Base-by-base conservation (phyloP, 1,139 yeast genomes). In the Saccharomyces uvarum region DNA sequence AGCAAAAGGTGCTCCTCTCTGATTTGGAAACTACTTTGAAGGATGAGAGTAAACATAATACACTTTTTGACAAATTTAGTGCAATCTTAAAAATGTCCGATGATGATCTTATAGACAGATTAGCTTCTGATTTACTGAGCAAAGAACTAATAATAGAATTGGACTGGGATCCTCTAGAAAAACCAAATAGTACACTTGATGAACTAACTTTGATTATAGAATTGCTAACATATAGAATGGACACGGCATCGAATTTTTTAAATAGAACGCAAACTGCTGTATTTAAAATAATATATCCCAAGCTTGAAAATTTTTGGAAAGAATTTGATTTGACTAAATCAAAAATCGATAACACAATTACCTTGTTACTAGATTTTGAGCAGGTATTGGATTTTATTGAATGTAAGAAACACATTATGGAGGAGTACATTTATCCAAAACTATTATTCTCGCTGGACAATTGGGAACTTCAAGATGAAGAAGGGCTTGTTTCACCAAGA, bases 291-390 rank as follows among this genome's bases (percentile, higher is more conserved):
- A 44, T 64, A 0, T 59, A 52, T 29, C 54, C 53, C 4, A 54
- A 53, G 19, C 49, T 65, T 6, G 29, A 53, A n/a, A 27, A 48
- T 1, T 49, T 31, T 19, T 59, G 59, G 57, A 53, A 61, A 32
- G 42, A 46, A 11, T 55, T 63, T 41, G 47, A 57, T 7, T 31
- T 58, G 6, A 47, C 50, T 6, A 55, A 55, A 31, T 48, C 52
- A 0, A 44, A 54, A 26, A 47, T 54, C 4, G 54, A 55, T 4
- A 51, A 66, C 5, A 69, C 72, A 2, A 64, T 73, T 6, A 70
- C 67, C 11, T 56, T 69, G 28, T 58, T 72, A 54, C 73, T 80
- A 31, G 78, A 77, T 41, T 79, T 81, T 75, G 71, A 70, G 44
- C 67, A 68, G 0, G 57, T 79, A 0, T 54, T 80, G 2, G 75